A percentile compares a stretch with the other conserved stretches of the same genome.
phyloP scores from a whole-genome alignment of 2,329 filamentous ascomycete genomes.

The Fusarium sp. region DNA sequence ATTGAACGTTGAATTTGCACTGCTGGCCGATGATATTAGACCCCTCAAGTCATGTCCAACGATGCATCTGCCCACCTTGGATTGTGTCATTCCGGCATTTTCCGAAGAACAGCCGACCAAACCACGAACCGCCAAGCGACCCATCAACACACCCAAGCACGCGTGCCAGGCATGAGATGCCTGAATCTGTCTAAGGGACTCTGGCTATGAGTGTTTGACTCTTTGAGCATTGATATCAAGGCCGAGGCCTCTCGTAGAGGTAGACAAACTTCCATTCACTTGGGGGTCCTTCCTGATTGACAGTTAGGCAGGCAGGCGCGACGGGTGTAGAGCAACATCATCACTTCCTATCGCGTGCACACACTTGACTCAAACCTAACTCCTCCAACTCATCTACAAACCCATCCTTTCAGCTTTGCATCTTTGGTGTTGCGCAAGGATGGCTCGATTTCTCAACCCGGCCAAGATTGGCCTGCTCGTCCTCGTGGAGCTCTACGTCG shows the following conservation, averaged over 20 bases:
- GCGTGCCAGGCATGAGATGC: background rate
- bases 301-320: conserved; percentile 27
- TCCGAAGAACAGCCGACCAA: conserved; percentile 30
- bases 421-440: conserved; percentile 47
- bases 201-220: background rate
- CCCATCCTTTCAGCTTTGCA: background rate
- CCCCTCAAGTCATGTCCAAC: background rate
- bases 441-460: conserved; percentile 87
- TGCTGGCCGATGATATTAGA: background rate
- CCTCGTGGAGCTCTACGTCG: conserved; percentile 81
- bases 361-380: background rate
- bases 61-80: background rate
- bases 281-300: conserved; percentile 6
- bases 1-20: background rate
- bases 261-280: background rate
- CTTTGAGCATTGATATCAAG: background rate
- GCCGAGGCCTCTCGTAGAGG: background rate
- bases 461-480: conserved; percentile 84
- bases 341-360: background rate
- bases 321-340: background rate
- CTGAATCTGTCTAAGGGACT: background rate
- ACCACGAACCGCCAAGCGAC: conserved; percentile 8
- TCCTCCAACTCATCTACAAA: background rate
- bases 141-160: conserved; percentile 2
- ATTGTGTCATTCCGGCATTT: conserved; percentile 11